Evolutionary conservation across 2,329 filamentous ascomycete genomes (phyloP).

Genomic region (Penicillium brevicompactum): DNA sequence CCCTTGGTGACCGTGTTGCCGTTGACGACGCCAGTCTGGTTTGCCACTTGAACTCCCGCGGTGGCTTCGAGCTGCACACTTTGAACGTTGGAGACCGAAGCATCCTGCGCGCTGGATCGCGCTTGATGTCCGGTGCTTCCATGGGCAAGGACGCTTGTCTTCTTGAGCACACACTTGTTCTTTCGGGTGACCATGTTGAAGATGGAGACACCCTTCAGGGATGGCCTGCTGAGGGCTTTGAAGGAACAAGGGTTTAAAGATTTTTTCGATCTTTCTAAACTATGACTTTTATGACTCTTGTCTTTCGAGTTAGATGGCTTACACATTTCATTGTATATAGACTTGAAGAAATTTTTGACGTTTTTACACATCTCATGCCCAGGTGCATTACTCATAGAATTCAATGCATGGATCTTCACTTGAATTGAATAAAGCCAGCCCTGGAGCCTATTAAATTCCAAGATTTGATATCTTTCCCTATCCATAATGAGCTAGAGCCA

Average conservation of each 20-base stretch:
- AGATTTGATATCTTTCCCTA: too few species aligned
- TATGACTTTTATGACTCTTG: not conserved
- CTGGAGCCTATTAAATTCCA: too few species aligned
- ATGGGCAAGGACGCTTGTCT: constrained; percentile 58
- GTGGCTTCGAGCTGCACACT: constrained; percentile 58
- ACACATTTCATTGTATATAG: not conserved
- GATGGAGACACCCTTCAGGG: constrained; percentile 56
- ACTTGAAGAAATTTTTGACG: not conserved
- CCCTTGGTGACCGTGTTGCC: constrained; percentile 54
- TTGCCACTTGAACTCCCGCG: constrained; percentile 59
- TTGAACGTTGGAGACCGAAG: constrained; percentile 55
- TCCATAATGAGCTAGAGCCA: too few species aligned
- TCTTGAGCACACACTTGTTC: constrained; percentile 60
- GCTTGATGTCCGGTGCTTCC: constrained; percentile 55
- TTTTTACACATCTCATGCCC: not conserved
- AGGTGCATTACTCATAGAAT: too few species aligned
- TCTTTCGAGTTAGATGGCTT: not conserved
- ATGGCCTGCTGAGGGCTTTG: constrained; percentile 54
- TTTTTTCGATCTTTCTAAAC: not conserved
- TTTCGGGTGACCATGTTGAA: constrained; percentile 59
- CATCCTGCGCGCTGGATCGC: constrained; percentile 55
- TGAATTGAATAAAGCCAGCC: too few species aligned
- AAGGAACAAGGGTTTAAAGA: constrained; percentile 16
- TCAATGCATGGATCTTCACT: too few species aligned
- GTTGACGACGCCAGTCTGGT: constrained; percentile 61